Percentiles rank a stretch among this genome's conserved stretches.
phyloP scores from a whole-genome alignment of 768 basidiomycete species.

The Paxillus involutus region DNA sequence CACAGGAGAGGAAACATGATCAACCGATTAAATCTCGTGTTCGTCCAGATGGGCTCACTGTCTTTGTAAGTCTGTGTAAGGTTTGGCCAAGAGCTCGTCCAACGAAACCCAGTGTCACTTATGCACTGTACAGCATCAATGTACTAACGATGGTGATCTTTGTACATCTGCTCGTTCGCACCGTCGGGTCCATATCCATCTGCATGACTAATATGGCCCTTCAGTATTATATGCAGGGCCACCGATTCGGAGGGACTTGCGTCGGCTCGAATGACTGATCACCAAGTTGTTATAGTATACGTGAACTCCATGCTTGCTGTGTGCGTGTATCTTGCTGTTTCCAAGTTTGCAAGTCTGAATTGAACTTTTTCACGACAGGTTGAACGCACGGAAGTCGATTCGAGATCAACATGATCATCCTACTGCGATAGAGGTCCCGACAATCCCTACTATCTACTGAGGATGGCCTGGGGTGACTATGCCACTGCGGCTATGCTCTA shows the following conservation, averaged over 20 bases:
- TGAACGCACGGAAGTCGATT: constrained; percentile 17
- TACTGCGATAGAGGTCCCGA: constrained; percentile 15
- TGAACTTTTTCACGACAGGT: background rate
- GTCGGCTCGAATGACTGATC: background rate
- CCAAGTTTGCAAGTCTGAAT: background rate
- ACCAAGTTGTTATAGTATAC: constrained; percentile 11
- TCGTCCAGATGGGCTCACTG: constrained; percentile 11
- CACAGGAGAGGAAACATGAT: constrained; percentile 6
- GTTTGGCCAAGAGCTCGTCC: background rate
- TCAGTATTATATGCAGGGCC: constrained; percentile 17
- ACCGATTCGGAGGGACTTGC: background rate
- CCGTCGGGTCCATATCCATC: background rate
- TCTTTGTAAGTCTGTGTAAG: constrained; percentile 9
- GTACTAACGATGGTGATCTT: constrained; percentile 6
- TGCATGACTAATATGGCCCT: background rate
- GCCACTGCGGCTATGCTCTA: too few relatives aligned
- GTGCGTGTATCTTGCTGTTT: constrained; percentile 9
- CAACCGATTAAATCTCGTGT: constrained; percentile 6
- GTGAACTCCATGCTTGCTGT: constrained; percentile 24
- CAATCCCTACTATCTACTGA: constrained; percentile 13
- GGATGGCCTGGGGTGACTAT: too few relatives aligned
- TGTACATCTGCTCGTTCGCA: constrained; percentile 4
- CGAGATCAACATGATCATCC: constrained; percentile 10
- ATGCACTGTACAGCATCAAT: constrained; percentile 4
- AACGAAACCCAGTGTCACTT: background rate